These are phyloP conservation scores for Mortierella sp. DNA, from an alignment of 371 early-diverging fungal species.

Conservation along the genomic window DNA sequence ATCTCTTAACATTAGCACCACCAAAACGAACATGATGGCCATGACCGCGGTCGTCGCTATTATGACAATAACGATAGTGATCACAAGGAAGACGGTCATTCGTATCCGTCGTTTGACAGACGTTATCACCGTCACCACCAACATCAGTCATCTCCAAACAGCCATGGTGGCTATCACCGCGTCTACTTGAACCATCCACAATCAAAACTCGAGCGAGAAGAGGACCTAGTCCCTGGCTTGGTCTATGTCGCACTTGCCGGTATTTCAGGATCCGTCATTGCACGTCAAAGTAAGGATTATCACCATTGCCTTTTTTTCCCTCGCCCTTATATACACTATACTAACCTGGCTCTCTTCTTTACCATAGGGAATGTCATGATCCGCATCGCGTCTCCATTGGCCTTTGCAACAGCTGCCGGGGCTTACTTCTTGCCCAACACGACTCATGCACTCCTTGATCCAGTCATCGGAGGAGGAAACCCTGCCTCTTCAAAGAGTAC, in stretches of 20 bases:
- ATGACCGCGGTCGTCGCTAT: constrained; percentile 3
- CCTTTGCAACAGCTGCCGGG: constrained; percentile 42
- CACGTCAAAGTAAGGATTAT: constrained; percentile 38
- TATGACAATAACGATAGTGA: neutral
- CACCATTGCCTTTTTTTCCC: neutral
- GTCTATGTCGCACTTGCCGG: constrained; percentile 45
- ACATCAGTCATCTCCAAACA: neutral
- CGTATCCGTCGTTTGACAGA: neutral
- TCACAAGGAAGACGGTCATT: neutral
- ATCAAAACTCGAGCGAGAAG: constrained; percentile 23
- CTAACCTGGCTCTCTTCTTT: neutral
- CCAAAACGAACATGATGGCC: neutral
- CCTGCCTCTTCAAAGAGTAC: constrained; percentile 4
- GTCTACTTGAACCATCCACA: constrained; percentile 6
- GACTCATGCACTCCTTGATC: constrained; percentile 31
- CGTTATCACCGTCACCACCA: neutral
- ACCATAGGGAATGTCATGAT: constrained; percentile 37
- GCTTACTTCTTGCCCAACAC: constrained; percentile 39
- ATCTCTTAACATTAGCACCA: neutral
- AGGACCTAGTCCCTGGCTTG: constrained; percentile 41
- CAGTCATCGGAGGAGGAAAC: constrained; percentile 23
- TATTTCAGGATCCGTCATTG: constrained; percentile 34
- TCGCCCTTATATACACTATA: neutral
- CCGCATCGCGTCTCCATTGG: constrained; percentile 41
- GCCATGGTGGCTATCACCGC: neutral